Evolutionary conservation across 1,139 yeast species (phyloP).

Genomic region (Pichia sp.): DNA sequence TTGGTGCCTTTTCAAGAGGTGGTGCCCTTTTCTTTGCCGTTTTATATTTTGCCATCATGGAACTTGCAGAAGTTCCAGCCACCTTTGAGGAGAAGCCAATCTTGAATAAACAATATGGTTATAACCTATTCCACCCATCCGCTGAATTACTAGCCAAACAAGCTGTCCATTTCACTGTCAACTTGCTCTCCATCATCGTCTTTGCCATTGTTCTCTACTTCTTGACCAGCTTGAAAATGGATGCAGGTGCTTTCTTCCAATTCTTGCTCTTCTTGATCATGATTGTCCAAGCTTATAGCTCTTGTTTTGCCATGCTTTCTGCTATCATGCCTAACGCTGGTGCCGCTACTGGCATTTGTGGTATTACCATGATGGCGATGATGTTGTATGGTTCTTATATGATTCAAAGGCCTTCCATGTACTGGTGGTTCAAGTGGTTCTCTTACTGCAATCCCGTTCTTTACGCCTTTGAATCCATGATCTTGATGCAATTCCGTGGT

Average conservation of each 20-base stretch:
- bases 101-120: conserved; percentile 37
- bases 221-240: conserved; percentile 35
- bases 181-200: conserved; percentile 27
- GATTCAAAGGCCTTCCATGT: conserved; percentile 53
- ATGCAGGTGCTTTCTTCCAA: conserved; percentile 37
- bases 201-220: conserved; percentile 36
- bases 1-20: conserved; percentile 33
- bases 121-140: conserved; percentile 38
- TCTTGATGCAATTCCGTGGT: conserved; percentile 49
- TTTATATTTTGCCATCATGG: conserved; percentile 35
- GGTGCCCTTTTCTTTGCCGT: conserved; percentile 38
- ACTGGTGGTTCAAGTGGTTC: conserved; percentile 60
- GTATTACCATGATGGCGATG: conserved; percentile 39
- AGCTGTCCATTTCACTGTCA: conserved; percentile 34
- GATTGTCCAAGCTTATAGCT: conserved; percentile 32
- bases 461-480: conserved; percentile 50
- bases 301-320: conserved; percentile 43
- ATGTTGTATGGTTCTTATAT: conserved; percentile 48
- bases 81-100: conserved; percentile 37
- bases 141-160: conserved; percentile 42
- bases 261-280: conserved; percentile 37
- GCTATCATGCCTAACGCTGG: conserved; percentile 39
- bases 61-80: conserved; percentile 35
- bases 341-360: conserved; percentile 46
- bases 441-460: conserved; percentile 48